A percentile compares a stretch with the other conserved stretches of the same genome.
Evolutionary conservation across 805 yeast species (phyloP).

Genomic region (Grigorovia transvaalensis): DNA sequence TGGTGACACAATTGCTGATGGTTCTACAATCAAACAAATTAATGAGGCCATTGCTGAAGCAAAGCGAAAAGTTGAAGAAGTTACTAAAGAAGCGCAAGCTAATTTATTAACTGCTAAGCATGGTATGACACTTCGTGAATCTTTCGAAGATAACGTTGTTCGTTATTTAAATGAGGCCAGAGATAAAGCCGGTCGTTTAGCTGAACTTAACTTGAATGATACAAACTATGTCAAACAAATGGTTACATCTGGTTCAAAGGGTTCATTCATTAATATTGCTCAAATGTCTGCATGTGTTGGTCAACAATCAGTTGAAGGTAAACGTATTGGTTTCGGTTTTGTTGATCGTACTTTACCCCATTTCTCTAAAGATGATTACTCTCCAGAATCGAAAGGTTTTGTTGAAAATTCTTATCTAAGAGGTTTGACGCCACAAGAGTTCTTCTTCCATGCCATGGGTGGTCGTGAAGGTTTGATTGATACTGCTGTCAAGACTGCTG

Average conservation of each 20-base stretch:
- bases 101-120: slow-evolving; percentile 89
- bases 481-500: slow-evolving; percentile 99
- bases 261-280: slow-evolving; percentile 94
- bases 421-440: slow-evolving; percentile 94
- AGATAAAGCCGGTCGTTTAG: slow-evolving; percentile 97
- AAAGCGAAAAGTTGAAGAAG: slow-evolving; percentile 87
- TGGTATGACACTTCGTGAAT: slow-evolving; percentile 98
- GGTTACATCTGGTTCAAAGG: slow-evolving; percentile 99
- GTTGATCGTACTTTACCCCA: slow-evolving; percentile 97
- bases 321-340: slow-evolving; percentile 99
- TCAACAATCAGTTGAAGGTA: slow-evolving; percentile 96
- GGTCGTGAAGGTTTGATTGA: slow-evolving; percentile 99
- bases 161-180: slow-evolving; percentile 92
- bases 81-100: slow-evolving; percentile 83
- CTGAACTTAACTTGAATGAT: slow-evolving; percentile 81
- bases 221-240: slow-evolving; percentile 93
- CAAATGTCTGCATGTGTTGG: slow-evolving; percentile 99
- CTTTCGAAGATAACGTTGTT: slow-evolving; percentile 94
- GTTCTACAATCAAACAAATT: slow-evolving; percentile 87
- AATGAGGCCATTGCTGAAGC: slow-evolving; percentile 91
- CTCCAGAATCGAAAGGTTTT: slow-evolving; percentile 96
- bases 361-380: slow-evolving; percentile 87
- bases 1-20: slow-evolving; percentile 98
- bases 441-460: slow-evolving; percentile 95
- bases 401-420: slow-evolving; percentile 91